Evolutionary conservation across 2,329 filamentous ascomycete genomes (phyloP).

Genomic region (Trichophyton simii): DNA sequence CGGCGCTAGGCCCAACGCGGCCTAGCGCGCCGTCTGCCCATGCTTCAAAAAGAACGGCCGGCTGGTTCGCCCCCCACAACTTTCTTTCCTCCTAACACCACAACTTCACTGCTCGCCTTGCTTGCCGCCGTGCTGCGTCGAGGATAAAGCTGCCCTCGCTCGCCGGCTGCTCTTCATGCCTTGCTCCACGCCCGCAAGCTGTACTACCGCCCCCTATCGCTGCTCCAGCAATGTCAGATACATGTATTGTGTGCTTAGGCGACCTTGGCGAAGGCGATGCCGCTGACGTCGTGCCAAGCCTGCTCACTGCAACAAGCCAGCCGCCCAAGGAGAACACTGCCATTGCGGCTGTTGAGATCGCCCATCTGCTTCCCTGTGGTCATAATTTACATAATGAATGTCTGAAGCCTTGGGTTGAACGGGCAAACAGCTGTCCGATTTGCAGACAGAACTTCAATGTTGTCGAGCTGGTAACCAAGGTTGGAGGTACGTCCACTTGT

Average conservation of each 20-base stretch:
- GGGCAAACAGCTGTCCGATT: conserved; percentile 95
- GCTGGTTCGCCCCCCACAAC: conserved; percentile 13
- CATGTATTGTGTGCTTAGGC: conserved; percentile 60
- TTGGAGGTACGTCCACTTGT: conserved; percentile 53
- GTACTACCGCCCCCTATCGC: conserved; percentile 18
- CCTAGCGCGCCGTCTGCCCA: conserved; percentile 19
- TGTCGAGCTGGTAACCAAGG: conserved; percentile 67
- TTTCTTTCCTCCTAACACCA: conserved; percentile 15
- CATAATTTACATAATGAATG: conserved; percentile 90
- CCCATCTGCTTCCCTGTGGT: conserved; percentile 61
- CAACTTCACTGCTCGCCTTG: conserved; percentile 15
- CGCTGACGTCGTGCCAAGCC: conserved; percentile 18
- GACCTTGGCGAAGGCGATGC: conserved; percentile 47
- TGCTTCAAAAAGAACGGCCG: conserved; percentile 29
- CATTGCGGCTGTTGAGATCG: conserved; percentile 30
- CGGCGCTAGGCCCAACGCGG: conserved; percentile 6
- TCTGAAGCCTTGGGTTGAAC: conserved; percentile 85
- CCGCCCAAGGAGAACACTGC: conserved; percentile 8
- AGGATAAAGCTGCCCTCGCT: conserved; percentile 19
- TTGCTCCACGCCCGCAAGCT: conserved; percentile 21
- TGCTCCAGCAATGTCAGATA: conserved; percentile 46
- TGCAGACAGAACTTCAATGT: conserved; percentile 85
- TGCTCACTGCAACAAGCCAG: conserved; percentile 19
- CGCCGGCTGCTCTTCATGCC: conserved; percentile 28
- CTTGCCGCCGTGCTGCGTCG: not conserved